These are phyloP conservation scores for Cystobasidium onofrii DNA, from an alignment of 768 basidiomycete species.

Conservation along the genomic window DNA sequence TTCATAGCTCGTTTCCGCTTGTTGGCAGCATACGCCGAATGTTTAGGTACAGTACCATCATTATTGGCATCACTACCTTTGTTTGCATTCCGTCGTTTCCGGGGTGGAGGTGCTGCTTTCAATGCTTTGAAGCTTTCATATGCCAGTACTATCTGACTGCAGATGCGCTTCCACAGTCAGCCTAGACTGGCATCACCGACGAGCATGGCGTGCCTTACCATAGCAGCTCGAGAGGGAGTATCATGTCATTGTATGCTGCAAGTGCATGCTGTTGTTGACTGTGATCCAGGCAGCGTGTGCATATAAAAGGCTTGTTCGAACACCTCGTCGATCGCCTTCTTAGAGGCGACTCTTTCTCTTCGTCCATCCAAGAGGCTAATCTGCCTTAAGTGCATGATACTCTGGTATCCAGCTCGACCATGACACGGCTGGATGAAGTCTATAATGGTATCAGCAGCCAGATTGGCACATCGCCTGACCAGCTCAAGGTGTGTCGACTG, in stretches of 20 bases:
- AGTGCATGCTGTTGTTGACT: background rate
- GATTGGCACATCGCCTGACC: constrained; percentile 7
- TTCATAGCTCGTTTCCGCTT: constrained; percentile 10
- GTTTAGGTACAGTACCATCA: background rate
- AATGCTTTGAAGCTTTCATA: constrained; percentile 23
- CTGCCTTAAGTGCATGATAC: background rate
- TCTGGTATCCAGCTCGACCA: background rate
- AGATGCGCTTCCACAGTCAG: background rate
- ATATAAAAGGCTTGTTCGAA: background rate
- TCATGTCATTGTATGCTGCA: background rate
- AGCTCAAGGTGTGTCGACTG: constrained; percentile 25
- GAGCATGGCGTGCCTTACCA: background rate
- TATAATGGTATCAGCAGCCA: background rate
- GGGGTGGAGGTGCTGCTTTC: constrained; percentile 10
- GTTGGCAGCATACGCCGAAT: background rate
- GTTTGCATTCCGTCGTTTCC: constrained; percentile 11
- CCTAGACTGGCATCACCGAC: background rate
- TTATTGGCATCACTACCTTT: background rate
- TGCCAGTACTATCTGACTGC: constrained; percentile 9
- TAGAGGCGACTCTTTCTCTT: background rate
- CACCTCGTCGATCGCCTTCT: no score
- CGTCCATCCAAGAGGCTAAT: background rate
- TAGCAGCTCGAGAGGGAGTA: constrained; percentile 19
- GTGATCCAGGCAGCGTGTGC: background rate
- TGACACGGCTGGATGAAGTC: constrained; percentile 1